A percentile compares a stretch with the other conserved stretches of the same genome.
Evolutionary conservation across 805 yeast genomes (phyloP).

Genomic region (Yamadazyma laniorum): DNA sequence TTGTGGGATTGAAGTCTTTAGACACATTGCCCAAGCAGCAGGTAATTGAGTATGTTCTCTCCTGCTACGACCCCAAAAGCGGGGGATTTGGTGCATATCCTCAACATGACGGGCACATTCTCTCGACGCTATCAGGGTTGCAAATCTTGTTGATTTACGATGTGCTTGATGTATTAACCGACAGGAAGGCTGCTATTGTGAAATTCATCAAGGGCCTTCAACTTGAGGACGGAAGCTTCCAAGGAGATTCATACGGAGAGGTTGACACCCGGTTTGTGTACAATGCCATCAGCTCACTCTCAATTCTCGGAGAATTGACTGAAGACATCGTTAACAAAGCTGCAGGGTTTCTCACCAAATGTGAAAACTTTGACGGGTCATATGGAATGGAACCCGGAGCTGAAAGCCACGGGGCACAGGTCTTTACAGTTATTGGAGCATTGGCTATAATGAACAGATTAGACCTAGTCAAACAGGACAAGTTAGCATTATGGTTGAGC

Average conservation of each 20-base stretch:
- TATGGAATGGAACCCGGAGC: constrained; percentile 94
- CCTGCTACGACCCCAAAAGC: constrained; percentile 54
- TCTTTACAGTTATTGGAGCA: constrained; percentile 81
- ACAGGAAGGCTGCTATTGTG: constrained; percentile 21
- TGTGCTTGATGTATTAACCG: constrained; percentile 45
- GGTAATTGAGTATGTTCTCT: constrained; percentile 63
- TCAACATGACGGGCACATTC: constrained; percentile 81
- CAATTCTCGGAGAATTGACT: constrained; percentile 64
- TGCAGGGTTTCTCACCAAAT: constrained; percentile 57
- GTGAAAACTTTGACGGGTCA: constrained; percentile 94
- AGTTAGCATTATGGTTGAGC: constrained; percentile 80
- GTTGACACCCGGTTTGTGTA: constrained; percentile 90
- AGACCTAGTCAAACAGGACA: constrained; percentile 37
- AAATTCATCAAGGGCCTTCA: constrained; percentile 44
- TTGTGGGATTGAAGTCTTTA: constrained; percentile 55
- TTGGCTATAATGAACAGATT: constrained; percentile 65
- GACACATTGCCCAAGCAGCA: constrained; percentile 57
- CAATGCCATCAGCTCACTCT: constrained; percentile 70
- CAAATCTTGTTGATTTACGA: constrained; percentile 74
- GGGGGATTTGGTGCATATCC: constrained; percentile 94
- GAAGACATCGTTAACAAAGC: constrained; percentile 59
- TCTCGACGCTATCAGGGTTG: constrained; percentile 81
- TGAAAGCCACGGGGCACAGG: constrained; percentile 92
- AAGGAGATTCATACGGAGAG: constrained; percentile 91
- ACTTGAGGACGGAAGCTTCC: constrained; percentile 66